These are phyloP conservation scores for Penicillium lagena DNA, from an alignment of 495 filamentous ascomycete species.

Conservation along the genomic window DNA sequence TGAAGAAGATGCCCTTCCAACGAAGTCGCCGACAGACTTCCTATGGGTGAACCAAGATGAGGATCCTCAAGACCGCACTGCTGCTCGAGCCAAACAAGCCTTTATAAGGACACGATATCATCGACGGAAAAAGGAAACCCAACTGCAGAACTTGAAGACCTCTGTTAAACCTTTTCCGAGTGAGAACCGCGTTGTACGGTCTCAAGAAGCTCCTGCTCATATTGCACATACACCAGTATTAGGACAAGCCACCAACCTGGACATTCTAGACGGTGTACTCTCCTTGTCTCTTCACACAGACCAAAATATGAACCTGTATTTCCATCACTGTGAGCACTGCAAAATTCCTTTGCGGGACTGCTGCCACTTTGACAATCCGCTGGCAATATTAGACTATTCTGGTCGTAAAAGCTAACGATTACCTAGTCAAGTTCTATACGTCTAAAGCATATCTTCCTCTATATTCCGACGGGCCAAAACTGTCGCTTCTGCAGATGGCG, in stretches of 20 bases:
- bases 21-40: background rate
- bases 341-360: background rate
- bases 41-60: constrained; percentile 6
- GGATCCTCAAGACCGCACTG: constrained; percentile 1
- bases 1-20: too few species aligned
- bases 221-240: background rate
- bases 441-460: constrained; percentile 5
- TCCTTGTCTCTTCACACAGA: background rate
- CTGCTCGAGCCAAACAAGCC: constrained; percentile 3
- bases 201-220: too few species aligned
- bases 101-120: constrained; percentile 5
- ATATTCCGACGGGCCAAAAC: background rate
- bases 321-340: constrained; percentile 4
- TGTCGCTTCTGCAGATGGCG: constrained; percentile 3
- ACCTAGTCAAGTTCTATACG: constrained; percentile 3
- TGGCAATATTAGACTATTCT: background rate
- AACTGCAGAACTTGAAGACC: background rate
- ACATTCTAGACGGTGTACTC: background rate
- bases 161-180: background rate
- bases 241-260: background rate
- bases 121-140: constrained; percentile 2
- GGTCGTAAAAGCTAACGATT: background rate
- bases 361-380: background rate
- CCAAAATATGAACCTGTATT: constrained; percentile 5
- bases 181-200: background rate